phyloP scores from a whole-genome alignment of 2,329 filamentous ascomycete species.

The Aureobasidium sp. region DNA sequence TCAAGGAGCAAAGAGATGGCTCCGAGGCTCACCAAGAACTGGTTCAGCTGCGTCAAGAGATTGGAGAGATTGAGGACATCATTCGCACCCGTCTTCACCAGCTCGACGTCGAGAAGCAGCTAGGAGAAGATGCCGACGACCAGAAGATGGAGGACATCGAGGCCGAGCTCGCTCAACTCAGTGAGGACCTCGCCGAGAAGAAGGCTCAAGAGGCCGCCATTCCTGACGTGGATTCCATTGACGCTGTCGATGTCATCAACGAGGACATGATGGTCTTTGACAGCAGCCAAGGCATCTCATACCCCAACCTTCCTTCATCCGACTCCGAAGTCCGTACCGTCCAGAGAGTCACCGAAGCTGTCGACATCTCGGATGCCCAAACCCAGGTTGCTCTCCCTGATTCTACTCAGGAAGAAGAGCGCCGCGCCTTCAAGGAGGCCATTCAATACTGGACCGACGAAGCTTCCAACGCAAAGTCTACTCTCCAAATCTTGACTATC shows the following conservation, averaged over 20 bases:
- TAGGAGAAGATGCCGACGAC: constrained; percentile 31
- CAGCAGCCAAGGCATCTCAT: constrained; percentile 20
- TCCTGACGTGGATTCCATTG: constrained; percentile 14
- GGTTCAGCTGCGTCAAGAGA: constrained; percentile 29
- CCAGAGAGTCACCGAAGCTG: background rate
- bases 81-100: constrained; percentile 26
- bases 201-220: constrained; percentile 7
- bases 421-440: constrained; percentile 30
- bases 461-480: constrained; percentile 31
- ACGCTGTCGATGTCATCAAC: constrained; percentile 18
- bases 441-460: constrained; percentile 31
- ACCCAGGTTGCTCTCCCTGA: constrained; percentile 16
- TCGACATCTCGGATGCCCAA: constrained; percentile 3
- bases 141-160: constrained; percentile 24
- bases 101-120: constrained; percentile 29
- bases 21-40: constrained; percentile 28
- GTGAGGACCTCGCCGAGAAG: constrained; percentile 20
- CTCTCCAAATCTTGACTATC: constrained; percentile 34
- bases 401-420: constrained; percentile 21
- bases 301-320: constrained; percentile 19
- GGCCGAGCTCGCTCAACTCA: constrained; percentile 22
- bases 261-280: constrained; percentile 27
- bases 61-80: constrained; percentile 27
- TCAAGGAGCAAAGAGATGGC: constrained; percentile 23
- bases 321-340: constrained; percentile 6